Percentiles rank a stretch among this genome's conserved stretches.
These are phyloP conservation scores for Thermoascus crustaceus DNA, from an alignment of 2,329 filamentous ascomycete genomes.

Conservation along the genomic window DNA sequence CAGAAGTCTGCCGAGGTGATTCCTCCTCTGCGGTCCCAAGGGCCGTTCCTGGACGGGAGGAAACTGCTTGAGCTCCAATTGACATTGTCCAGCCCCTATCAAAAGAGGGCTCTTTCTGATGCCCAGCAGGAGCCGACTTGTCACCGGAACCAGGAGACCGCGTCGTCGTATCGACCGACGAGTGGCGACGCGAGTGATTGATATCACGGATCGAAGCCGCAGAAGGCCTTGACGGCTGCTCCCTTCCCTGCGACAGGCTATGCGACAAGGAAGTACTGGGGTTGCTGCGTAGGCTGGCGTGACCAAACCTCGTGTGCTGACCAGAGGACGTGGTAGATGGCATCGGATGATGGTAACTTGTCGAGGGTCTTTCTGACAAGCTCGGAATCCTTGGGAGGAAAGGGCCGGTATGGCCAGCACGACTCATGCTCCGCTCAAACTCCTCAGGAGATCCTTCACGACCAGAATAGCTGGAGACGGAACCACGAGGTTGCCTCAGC, in stretches of 20 bases:
- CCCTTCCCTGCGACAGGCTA: conserved; percentile 34
- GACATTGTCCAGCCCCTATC: conserved; percentile 53
- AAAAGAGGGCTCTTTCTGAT: conserved; percentile 51
- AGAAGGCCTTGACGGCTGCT: conserved; percentile 52
- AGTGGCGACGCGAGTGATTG: conserved; percentile 78
- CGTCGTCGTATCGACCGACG: conserved; percentile 66
- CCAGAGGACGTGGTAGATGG: conserved; percentile 18
- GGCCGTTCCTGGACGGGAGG: conserved; percentile 27
- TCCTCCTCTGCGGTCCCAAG: conserved; percentile 18
- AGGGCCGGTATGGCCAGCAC: conserved; percentile 28
- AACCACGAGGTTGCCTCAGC: conserved; percentile 38
- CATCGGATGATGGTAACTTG: conserved; percentile 17
- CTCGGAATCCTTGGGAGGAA: conserved; percentile 39
- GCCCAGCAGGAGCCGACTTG: conserved; percentile 25
- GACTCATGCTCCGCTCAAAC: conserved; percentile 40
- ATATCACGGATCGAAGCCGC: conserved; percentile 74
- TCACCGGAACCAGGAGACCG: conserved; percentile 21
- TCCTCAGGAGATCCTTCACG: conserved; percentile 30
- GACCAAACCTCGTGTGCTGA: conserved; percentile 24
- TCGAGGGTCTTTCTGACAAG: conserved; percentile 26
- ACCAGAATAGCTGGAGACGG: conserved; percentile 35
- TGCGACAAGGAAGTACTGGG: conserved; percentile 38
- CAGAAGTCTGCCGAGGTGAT: neutral
- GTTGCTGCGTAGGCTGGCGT: conserved; percentile 19
- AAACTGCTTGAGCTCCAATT: conserved; percentile 24